These are phyloP conservation scores for Coniochaeta pulveracea DNA, from an alignment of 2,329 filamentous ascomycete species.

Conservation along the genomic window DNA sequence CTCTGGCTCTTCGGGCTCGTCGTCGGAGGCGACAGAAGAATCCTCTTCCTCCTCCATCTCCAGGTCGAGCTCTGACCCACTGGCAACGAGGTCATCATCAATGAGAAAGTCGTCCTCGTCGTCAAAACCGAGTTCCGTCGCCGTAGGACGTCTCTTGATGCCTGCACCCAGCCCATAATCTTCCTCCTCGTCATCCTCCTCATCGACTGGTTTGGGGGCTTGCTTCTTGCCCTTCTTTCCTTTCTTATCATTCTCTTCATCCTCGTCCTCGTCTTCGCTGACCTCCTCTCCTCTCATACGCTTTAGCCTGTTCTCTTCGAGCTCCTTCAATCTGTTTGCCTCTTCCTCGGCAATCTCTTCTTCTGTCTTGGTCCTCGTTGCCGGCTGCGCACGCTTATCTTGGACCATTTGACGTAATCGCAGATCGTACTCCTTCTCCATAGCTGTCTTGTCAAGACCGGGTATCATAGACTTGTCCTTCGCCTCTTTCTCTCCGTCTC, in stretches of 20 bases:
- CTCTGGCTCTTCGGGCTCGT: slow-evolving; percentile 23
- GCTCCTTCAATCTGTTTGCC: slow-evolving; percentile 60
- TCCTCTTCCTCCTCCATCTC: slow-evolving; percentile 39
- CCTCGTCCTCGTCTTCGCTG: slow-evolving; percentile 48
- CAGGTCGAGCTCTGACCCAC: slow-evolving; percentile 64
- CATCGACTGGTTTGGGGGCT: slow-evolving; percentile 19
- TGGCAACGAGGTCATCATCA: slow-evolving; percentile 80
- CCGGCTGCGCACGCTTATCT: slow-evolving; percentile 76
- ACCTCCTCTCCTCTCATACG: slow-evolving; percentile 81
- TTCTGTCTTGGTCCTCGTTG: slow-evolving; percentile 81
- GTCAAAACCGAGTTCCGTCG: slow-evolving; percentile 61
- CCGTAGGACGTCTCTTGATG: slow-evolving; percentile 44
- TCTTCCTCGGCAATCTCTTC: slow-evolving; percentile 76
- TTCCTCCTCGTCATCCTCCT: slow-evolving; percentile 32
- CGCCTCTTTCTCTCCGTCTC: slow-evolving; percentile 12
- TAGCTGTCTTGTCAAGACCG: slow-evolving; percentile 52
- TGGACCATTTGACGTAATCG: slow-evolving; percentile 71
- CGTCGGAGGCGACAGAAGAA: slow-evolving; percentile 16
- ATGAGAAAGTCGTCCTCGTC: slow-evolving; percentile 92
- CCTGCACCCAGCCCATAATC: slow-evolving; percentile 50
- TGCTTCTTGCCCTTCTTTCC: slow-evolving; percentile 26
- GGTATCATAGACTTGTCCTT: slow-evolving; percentile 18
- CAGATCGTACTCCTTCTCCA: slow-evolving; percentile 81
- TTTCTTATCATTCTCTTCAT: slow-evolving; percentile 26
- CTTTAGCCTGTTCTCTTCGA: slow-evolving; percentile 72